A percentile compares a stretch with the other conserved stretches of the same genome.
Conservation (phyloP, 2,329 filamentous ascomycete species). For the Clarireedia hainanense region DNA sequence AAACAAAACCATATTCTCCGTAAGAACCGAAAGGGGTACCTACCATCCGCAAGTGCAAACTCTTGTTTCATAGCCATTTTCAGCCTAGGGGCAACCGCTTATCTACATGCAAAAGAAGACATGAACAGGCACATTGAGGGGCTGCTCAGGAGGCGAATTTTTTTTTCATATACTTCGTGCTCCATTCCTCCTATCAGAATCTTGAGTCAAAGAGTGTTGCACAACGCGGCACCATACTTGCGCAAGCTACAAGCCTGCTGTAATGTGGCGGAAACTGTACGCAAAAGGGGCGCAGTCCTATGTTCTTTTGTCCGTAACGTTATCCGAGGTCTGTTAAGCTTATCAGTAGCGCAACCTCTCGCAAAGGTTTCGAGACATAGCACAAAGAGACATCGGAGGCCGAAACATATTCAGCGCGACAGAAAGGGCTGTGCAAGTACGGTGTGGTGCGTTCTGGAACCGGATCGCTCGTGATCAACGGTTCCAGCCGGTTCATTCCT, state of each 20-base stretch:
- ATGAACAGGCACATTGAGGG: background rate
- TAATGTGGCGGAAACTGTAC: background rate
- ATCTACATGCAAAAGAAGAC: background rate
- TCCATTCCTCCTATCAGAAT: background rate
- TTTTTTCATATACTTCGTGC: background rate
- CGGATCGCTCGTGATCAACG: background rate
- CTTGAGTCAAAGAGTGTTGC: too few relatives aligned
- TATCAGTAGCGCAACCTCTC: too few relatives aligned
- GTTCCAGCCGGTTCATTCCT: too few relatives aligned
- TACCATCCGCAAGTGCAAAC: background rate
- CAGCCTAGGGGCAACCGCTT: background rate
- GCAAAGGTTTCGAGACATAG: background rate
- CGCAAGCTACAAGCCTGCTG: background rate
- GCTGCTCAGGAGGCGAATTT: background rate
- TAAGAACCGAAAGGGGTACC: background rate
- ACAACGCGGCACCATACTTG: background rate
- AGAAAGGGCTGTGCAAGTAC: background rate
- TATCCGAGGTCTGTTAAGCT: too few relatives aligned
- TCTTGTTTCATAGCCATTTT: background rate
- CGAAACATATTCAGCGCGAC: background rate
- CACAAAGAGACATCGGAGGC: background rate
- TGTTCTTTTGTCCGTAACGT: too few relatives aligned
- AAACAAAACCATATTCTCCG: background rate
- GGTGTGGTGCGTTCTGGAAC: background rate
- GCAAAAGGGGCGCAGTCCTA: background rate